Conservation (phyloP, 2,329 filamentous ascomycete species). For the Calonectria pseudoreteaudii region DNA sequence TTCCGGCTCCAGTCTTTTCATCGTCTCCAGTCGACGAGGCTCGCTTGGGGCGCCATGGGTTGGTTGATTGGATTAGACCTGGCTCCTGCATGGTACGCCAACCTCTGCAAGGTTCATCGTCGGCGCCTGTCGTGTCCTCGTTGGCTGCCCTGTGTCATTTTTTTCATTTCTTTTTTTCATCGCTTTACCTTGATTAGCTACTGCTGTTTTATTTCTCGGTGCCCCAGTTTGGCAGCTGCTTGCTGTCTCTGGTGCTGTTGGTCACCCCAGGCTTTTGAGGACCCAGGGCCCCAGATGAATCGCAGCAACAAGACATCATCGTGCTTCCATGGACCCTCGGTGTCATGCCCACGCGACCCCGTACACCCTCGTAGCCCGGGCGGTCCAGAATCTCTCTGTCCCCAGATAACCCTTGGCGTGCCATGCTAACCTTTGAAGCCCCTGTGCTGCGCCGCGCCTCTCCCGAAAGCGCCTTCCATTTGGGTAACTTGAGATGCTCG, state of each 20-base stretch:
- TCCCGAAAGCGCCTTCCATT: conserved; percentile 22
- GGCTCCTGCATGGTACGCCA: conserved; percentile 40
- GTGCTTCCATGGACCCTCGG: conserved; percentile 35
- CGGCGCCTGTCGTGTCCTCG: conserved; percentile 8
- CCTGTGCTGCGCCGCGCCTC: conserved; percentile 18
- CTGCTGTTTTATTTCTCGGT: conserved; percentile 17
- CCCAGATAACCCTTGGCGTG: conserved; percentile 32
- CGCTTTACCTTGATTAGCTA: conserved; percentile 23
- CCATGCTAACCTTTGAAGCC: conserved; percentile 26
- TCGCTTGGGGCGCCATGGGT: conserved; percentile 21
- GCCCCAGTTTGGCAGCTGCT: conserved; percentile 21
- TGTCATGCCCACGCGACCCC: conserved; percentile 41
- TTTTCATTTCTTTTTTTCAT: neutral
- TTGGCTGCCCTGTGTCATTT: conserved; percentile 19
- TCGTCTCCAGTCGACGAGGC: conserved; percentile 20
- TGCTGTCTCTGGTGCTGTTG: conserved; percentile 11
- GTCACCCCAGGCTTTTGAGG: conserved; percentile 31
- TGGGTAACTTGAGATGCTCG: conserved; percentile 7
- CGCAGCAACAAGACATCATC: conserved; percentile 37
- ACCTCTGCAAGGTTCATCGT: conserved; percentile 34
- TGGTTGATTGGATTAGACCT: conserved; percentile 37
- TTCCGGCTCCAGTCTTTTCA: conserved; percentile 10
- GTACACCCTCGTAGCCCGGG: conserved; percentile 21
- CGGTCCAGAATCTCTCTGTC: conserved; percentile 37
- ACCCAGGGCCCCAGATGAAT: conserved; percentile 6